A percentile compares a stretch with the other conserved stretches of the same genome.
Conservation (phyloP, 495 filamentous ascomycete species). For the Daldinia vernicosa region DNA sequence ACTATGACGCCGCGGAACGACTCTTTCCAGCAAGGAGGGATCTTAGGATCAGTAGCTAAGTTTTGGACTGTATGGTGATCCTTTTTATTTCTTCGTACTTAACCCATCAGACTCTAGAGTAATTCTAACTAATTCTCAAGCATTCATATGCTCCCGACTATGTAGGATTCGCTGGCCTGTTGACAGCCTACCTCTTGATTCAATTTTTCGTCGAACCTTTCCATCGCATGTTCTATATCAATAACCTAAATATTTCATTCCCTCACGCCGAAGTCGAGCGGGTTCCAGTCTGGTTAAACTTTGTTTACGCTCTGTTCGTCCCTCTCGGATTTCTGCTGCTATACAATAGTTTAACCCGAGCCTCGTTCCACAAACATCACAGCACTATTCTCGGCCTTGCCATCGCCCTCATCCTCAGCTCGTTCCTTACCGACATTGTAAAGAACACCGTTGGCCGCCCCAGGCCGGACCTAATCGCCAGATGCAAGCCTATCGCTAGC, state of each 20-base stretch:
- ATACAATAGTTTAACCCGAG: constrained; percentile 68
- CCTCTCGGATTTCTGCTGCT: constrained; percentile 72
- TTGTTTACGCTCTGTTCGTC: constrained; percentile 77
- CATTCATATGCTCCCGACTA: constrained; percentile 89
- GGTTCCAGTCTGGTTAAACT: constrained; percentile 79
- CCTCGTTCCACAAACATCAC: constrained; percentile 80
- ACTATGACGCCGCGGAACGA: constrained; percentile 50
- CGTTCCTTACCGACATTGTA: constrained; percentile 86
- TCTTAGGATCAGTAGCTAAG: constrained; percentile 54
- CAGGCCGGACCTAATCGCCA: constrained; percentile 85
- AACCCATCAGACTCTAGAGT: background rate
- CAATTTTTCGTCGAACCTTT: constrained; percentile 82
- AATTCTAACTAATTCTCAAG: constrained; percentile 49
- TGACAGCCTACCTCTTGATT: constrained; percentile 71
- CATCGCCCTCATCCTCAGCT: constrained; percentile 78
- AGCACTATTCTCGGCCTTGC: constrained; percentile 83
- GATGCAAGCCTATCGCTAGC: constrained; percentile 77
- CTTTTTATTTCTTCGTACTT: background rate
- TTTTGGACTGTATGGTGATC: constrained; percentile 58
- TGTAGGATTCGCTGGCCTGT: constrained; percentile 75
- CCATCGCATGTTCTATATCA: constrained; percentile 84
- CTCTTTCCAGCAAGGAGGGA: constrained; percentile 32
- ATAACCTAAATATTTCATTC: constrained; percentile 83
- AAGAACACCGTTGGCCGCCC: constrained; percentile 94
- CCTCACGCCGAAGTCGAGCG: constrained; percentile 87